Evolutionary conservation across 768 basidiomycete genomes (phyloP).

Genomic region (Russula emetica): DNA sequence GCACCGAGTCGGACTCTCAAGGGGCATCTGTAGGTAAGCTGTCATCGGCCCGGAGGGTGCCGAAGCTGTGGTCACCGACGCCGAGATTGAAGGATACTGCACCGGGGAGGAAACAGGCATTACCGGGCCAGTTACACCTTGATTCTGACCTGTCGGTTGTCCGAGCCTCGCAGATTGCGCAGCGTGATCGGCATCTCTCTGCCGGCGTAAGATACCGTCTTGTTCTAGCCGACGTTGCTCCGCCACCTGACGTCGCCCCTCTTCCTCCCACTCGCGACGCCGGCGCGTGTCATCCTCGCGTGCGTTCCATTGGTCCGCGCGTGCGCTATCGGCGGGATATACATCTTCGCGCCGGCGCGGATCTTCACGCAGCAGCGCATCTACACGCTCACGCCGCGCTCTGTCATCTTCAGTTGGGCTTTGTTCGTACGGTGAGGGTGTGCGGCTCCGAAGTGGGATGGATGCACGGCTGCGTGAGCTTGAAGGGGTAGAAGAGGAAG

Average conservation of each 20-base stretch:
- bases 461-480: conserved; percentile 25
- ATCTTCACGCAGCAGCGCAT: conserved; percentile 26
- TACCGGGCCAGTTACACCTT: conserved; percentile 33
- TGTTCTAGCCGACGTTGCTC: conserved; percentile 49
- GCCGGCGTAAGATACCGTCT: conserved; percentile 53
- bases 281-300: conserved; percentile 30
- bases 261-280: conserved; percentile 29
- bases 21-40: conserved; percentile 43
- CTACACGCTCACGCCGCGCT: conserved; percentile 39
- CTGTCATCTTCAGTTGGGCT: conserved; percentile 37
- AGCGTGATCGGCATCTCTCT: conserved; percentile 45
- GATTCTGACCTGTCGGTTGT: conserved; percentile 35
- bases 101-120: conserved; percentile 20
- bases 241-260: conserved; percentile 37
- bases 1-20: conserved; percentile 52
- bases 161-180: conserved; percentile 31
- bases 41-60: conserved; percentile 9
- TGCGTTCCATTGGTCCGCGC: conserved; percentile 1
- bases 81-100: conserved; percentile 12
- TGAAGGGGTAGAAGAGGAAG: conserved; percentile 27
- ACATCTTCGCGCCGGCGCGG: conserved; percentile 17
- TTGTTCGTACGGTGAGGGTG: conserved; percentile 27
- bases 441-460: conserved; percentile 18
- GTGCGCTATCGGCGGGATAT: background rate
- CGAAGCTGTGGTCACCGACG: background rate